Evolutionary conservation across 208 protist genomes (phyloP).

Genomic region (Acanthamoeba healyi): DNA sequence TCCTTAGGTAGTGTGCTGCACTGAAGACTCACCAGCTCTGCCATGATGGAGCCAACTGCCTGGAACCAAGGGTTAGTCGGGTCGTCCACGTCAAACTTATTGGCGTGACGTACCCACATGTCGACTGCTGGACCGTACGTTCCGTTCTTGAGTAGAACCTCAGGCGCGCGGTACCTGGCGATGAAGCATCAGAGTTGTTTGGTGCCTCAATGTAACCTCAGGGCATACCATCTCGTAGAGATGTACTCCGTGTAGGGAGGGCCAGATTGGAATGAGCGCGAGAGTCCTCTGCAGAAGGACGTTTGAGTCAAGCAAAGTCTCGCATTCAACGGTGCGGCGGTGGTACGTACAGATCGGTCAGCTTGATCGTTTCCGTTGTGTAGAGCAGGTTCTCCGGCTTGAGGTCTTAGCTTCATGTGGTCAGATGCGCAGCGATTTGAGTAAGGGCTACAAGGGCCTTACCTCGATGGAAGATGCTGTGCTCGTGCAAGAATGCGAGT

Average conservation of each 20-base stretch:
- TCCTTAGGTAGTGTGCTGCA: background rate
- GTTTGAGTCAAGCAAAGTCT: background rate
- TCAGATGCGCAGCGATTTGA: background rate
- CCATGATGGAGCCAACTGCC: background rate
- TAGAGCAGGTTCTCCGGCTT: constrained; percentile 43
- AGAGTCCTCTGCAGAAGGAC: background rate
- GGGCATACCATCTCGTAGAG: constrained; percentile 9
- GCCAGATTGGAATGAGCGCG: background rate
- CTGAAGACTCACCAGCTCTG: background rate
- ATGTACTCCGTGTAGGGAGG: constrained; percentile 39
- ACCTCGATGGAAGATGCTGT: constrained; percentile 21
- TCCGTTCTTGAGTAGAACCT: background rate
- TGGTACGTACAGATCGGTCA: constrained; percentile 24
- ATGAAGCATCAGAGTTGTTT: background rate
- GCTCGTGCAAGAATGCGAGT: constrained; percentile 9
- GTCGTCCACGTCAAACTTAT: background rate
- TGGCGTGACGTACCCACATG: background rate
- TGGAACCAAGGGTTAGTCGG: background rate
- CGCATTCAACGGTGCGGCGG: background rate
- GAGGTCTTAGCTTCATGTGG: background rate
- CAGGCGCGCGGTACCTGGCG: background rate
- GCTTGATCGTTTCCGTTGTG: constrained; percentile 23
- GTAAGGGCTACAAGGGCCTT: background rate
- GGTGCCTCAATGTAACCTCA: too few species aligned
- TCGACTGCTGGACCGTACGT: background rate